phyloP scores from a whole-genome alignment of 2,329 filamentous ascomycete genomes.

The Hypoxylon sp. region DNA sequence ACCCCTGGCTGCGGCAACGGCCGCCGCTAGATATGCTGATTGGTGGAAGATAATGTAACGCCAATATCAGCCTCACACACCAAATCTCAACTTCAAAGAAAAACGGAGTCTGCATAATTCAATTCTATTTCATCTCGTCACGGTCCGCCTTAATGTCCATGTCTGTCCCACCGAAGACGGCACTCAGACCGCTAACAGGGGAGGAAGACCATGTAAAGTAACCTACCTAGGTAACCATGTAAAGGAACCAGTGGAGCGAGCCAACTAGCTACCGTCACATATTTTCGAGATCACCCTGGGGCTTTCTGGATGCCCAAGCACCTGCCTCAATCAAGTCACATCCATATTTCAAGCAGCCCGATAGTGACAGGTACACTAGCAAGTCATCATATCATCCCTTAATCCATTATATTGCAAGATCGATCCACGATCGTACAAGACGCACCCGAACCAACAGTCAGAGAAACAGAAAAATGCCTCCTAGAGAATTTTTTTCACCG shows the following conservation, averaged over 20 bases:
- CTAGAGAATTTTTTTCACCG: no score
- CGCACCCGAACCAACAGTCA: not conserved
- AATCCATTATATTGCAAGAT: not conserved
- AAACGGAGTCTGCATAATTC: not conserved
- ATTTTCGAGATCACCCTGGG: not conserved
- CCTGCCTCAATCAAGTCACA: not conserved
- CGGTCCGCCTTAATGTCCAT: not conserved
- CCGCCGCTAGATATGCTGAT: not conserved
- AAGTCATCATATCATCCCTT: no score
- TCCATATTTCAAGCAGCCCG: not conserved
- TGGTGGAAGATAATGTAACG: not conserved
- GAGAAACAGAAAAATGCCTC: not conserved
- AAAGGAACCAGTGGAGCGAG: not conserved
- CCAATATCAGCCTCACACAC: slow-evolving; percentile 4
- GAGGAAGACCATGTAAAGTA: not conserved
- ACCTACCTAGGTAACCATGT: not conserved
- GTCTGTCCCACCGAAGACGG: not conserved
- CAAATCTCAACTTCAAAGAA: not conserved
- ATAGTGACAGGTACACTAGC: not conserved
- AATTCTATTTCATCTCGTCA: no score
- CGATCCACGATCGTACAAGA: not conserved
- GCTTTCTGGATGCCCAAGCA: not conserved
- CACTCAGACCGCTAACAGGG: not conserved
- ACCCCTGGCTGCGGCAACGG: not conserved
- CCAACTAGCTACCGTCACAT: not conserved